Evolutionary conservation across 2,329 filamentous ascomycete genomes (phyloP), one percentile per base, ranked within the genome.

Genomic region (Venturia asperata): DNA sequence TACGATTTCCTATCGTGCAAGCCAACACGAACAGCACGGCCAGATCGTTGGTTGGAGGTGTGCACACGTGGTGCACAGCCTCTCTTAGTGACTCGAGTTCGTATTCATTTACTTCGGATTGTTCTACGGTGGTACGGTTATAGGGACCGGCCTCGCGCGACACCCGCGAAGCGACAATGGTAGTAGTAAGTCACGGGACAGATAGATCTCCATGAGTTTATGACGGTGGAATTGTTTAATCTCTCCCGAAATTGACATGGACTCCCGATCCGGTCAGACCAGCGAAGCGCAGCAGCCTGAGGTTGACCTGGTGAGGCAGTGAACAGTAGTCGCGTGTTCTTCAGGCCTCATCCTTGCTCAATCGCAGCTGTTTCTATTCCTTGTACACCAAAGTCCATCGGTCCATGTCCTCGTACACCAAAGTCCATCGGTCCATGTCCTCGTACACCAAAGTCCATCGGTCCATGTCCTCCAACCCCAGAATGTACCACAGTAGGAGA

Each of bases 21-120:
- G 60, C 34, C 21, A 62, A 42, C 21, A 61, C 56, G 56, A 24
- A 42, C 58, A 61, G 21, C 9, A 61, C 15, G 10, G 39, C n/a
- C 45, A 49, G 2, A n/a, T 13, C n/a, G 45, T 24, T 49, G n/a
- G n/a, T 49, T 10, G 45, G 7, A 27, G 21, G 27, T n/a, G 21
- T 49, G 47, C 47, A 49, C 47, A 49, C 27, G 3, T 11, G 2
- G 3, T 52, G 24, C 41, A 63, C 19, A 63, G 39, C 61, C 30
- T 49, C 61, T 34, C 21, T 21, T 21, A 19, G 21, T 7, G 13
- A 6, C 17, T 7, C 15, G 5, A 43, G 24, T 15, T 30, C 7
- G 24, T 30, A 17, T 11, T 27, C 47, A 21, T 47, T 3, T 3
- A 34, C 30, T 34, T 34, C 30, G 30, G n/a, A n/a, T n/a, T n/a